phyloP scores from a whole-genome alignment of 2,329 filamentous ascomycete genomes.

The Rutstroemia sp. region DNA sequence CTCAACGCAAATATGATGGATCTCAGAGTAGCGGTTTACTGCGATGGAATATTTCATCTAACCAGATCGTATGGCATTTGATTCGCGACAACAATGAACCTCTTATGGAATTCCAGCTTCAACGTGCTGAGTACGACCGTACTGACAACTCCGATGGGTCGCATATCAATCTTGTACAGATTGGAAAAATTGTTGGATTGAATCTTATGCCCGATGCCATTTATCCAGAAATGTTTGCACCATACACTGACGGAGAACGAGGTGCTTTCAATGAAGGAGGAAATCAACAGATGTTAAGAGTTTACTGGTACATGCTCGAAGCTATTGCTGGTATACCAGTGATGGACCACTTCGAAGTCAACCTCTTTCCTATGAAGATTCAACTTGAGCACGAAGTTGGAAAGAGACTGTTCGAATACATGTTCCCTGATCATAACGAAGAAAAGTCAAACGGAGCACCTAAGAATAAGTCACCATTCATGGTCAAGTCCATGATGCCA shows the following conservation, averaged over 20 bases:
- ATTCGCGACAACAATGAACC: conserved; percentile 81
- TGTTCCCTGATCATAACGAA: conserved; percentile 73
- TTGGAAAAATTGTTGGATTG: conserved; percentile 79
- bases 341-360: conserved; percentile 94
- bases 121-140: conserved; percentile 85
- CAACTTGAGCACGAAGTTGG: conserved; percentile 90
- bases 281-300: conserved; percentile 76
- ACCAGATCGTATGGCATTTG: conserved; percentile 95
- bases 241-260: conserved; percentile 67
- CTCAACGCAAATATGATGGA: conserved; percentile 77
- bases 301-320: conserved; percentile 98
- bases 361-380: conserved; percentile 85
- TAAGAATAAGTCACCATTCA: conserved; percentile 55
- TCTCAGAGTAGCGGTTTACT: conserved; percentile 72
- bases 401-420: conserved; percentile 91
- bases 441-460: conserved; percentile 30
- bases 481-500: conserved; percentile 44
- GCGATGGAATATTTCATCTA: conserved; percentile 88
- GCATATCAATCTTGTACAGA: conserved; percentile 84
- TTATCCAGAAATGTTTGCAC: conserved; percentile 93
- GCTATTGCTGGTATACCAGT: conserved; percentile 96
- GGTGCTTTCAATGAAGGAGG: conserved; percentile 43
- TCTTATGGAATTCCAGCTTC: conserved; percentile 85
- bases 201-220: conserved; percentile 86
- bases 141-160: conserved; percentile 97